A percentile compares a stretch with the other conserved stretches of the same genome.
Evolutionary conservation across 108 stramenopile genomes (phyloP).

Genomic region (Nitzschia sp.): DNA sequence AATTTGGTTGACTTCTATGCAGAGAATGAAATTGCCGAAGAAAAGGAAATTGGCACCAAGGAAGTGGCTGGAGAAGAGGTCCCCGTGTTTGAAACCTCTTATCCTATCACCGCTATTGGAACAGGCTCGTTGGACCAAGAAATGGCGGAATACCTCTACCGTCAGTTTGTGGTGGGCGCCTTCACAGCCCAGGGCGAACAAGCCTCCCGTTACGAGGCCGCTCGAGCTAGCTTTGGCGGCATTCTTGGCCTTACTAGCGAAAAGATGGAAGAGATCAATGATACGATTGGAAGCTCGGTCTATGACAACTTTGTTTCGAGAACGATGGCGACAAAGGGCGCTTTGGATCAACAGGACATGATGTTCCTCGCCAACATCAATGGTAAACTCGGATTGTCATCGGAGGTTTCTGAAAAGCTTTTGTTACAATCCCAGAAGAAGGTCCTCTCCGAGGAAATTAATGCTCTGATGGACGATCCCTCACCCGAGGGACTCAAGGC

Average conservation of each 20-base stretch:
- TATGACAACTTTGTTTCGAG: slow-evolving; percentile 89
- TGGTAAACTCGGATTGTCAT: slow-evolving; percentile 74
- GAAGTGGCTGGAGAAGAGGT: slow-evolving; percentile 73
- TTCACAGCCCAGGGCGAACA: slow-evolving; percentile 78
- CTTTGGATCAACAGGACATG: slow-evolving; percentile 92
- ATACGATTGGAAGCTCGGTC: slow-evolving; percentile 76
- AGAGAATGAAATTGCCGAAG: slow-evolving; percentile 78
- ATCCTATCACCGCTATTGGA: slow-evolving; percentile 81
- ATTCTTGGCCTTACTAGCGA: slow-evolving; percentile 79
- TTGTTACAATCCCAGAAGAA: slow-evolving; percentile 80
- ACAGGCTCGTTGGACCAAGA: slow-evolving; percentile 61
- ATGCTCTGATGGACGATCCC: slow-evolving; percentile 55
- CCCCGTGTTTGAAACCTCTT: slow-evolving; percentile 68
- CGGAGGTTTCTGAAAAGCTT: slow-evolving; percentile 76
- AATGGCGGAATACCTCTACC: slow-evolving; percentile 78
- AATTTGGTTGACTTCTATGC: slow-evolving; percentile 85
- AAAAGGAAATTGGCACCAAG: slow-evolving; percentile 68
- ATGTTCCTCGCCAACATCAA: slow-evolving; percentile 92
- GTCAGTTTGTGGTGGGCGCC: slow-evolving; percentile 84
- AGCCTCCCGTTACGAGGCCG: slow-evolving; percentile 70
- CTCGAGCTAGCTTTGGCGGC: slow-evolving; percentile 74
- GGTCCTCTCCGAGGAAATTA: slow-evolving; percentile 80
- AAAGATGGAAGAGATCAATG: slow-evolving; percentile 79
- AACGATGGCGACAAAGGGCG: slow-evolving; percentile 75
- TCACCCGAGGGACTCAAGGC: slow-evolving; percentile 68